Conservation (phyloP, 2,329 filamentous ascomycete species). For the Fusarium subtropicale region DNA sequence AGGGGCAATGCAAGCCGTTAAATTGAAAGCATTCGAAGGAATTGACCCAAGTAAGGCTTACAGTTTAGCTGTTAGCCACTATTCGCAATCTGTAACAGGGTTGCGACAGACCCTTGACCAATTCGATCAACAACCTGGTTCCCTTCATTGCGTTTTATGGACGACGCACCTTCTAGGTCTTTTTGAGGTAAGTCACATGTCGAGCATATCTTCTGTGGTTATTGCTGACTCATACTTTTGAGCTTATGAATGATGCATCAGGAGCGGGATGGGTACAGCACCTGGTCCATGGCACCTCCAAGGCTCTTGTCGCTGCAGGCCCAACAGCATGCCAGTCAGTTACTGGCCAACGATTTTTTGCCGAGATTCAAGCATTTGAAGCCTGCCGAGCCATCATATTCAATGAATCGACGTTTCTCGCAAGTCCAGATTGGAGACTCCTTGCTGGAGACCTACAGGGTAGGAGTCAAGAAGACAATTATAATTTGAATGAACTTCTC, state of each 20-base stretch:
- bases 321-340: slow-evolving; percentile 42
- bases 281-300: slow-evolving; percentile 51
- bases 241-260: slow-evolving; percentile 51
- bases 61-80: slow-evolving; percentile 40
- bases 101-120: slow-evolving; percentile 37
- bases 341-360: slow-evolving; percentile 46
- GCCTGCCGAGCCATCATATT: slow-evolving; percentile 50
- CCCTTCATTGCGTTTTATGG: slow-evolving; percentile 47
- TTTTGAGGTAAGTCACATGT: slow-evolving; percentile 47
- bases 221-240: not conserved
- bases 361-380: slow-evolving; percentile 50
- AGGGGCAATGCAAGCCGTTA: slow-evolving; percentile 49
- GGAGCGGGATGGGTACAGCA: slow-evolving; percentile 52
- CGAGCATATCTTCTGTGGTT: accelerated
- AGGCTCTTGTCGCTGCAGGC: slow-evolving; percentile 48
- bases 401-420: slow-evolving; percentile 47
- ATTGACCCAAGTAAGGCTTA: not conserved
- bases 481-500: slow-evolving; percentile 44
- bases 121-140: not conserved
- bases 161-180: slow-evolving; percentile 51
- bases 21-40: slow-evolving; percentile 20
- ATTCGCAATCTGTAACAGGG: slow-evolving; percentile 44
- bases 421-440: slow-evolving; percentile 39
- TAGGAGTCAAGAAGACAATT: accelerated
- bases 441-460: slow-evolving; percentile 5